Evolutionary conservation across 768 basidiomycete species (phyloP), one percentile per base, ranked within the genome.

Genomic region (Omphalotus guepiniiformis): DNA sequence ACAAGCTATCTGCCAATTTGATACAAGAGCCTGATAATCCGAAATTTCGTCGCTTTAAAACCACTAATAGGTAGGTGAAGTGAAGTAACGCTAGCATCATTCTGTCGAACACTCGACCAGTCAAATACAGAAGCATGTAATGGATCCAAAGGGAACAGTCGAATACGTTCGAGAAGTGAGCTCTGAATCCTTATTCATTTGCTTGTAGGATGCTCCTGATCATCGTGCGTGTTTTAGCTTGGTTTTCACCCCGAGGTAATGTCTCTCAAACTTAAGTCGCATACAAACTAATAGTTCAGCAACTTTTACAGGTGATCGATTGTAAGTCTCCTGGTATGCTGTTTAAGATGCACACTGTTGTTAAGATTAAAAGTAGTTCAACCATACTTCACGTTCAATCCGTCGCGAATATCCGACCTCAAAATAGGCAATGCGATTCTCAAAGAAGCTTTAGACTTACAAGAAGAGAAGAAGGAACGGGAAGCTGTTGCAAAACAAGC

Each of bases 91-190:
- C 85, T 91, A 69, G 76, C n/a, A 44, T 25, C 15, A 12, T 13
- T 23, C 15, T 28, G 4, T 34, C 29, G 19, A 26, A 39, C 25
- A 9, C 11, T 13, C 19, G 5, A 11, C 16, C 34, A 40, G 40
- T 39, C 32, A 32, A 22, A 26, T 40, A 30, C 45, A 32, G 36
- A 27, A 75, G 86, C 66, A 79, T 51, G 60, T 92, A 25, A 74
- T 93, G 13, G 76, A 88, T 32, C 80, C 80, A 12, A 79, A 84
- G 64, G 86, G 89, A 2, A 74, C 85, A 0, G 66, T 93, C 30
- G 89, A 93, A 61, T 92, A 86, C 67, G 88, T 85, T 1, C 72
- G 88, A 34, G 86, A 78, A 57, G 89, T 88, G 25, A 64, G 85
- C 73, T 34, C 30, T 37, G 27, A 43, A 15, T 23, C 13, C 3